Base-by-base conservation (phyloP, 108 stramenopile genomes). In the Cyclotella kingstonii region DNA sequence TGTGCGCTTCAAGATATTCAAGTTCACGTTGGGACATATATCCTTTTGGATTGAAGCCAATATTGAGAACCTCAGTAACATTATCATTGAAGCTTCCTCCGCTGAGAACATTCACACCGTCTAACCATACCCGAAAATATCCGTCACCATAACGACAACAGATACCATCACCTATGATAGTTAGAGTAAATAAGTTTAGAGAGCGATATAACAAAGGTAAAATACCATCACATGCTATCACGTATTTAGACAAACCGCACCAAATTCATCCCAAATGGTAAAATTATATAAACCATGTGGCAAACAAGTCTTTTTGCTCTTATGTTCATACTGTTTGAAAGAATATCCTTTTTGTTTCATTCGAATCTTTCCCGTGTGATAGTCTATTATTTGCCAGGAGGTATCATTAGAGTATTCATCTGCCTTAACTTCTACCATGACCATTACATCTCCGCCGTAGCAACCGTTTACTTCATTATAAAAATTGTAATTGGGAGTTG, bases 221-320 rank as follows among this genome's bases (percentile, higher is more conserved):
- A n/a, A n/a, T n/a, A n/a, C n/a, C n/a, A n/a, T n/a, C n/a, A n/a
- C n/a, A n/a, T n/a, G n/a, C n/a, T n/a, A n/a, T n/a, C n/a, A n/a
- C n/a, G n/a, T n/a, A n/a, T n/a, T n/a, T n/a, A n/a, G n/a, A n/a
- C n/a, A n/a, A n/a, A n/a, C n/a, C n/a, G n/a, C 27, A 56, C 76
- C 76, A 46, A 67, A 77, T 44, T 50, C 50, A 43, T 77, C 76
- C 26, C 38, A 34, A 38, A 77, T 60, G 46, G 48, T 65, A 54
- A 77, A 77, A 9, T 48, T 58, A 23, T 72, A 72, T n/a, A 21
- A n/a, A 12, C 70, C 69, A 49, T 69, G 75, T 12, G 69, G 54
- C 19, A 70, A 8, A 52, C 69, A 71, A 21, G 36, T 56, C 39
- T 76, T 55, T 5, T 54, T 29, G 48, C 11, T 40, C 26, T 43